Evolutionary conservation across 805 yeast genomes (phyloP).

Genomic region (Kodamaea laetipori): DNA sequence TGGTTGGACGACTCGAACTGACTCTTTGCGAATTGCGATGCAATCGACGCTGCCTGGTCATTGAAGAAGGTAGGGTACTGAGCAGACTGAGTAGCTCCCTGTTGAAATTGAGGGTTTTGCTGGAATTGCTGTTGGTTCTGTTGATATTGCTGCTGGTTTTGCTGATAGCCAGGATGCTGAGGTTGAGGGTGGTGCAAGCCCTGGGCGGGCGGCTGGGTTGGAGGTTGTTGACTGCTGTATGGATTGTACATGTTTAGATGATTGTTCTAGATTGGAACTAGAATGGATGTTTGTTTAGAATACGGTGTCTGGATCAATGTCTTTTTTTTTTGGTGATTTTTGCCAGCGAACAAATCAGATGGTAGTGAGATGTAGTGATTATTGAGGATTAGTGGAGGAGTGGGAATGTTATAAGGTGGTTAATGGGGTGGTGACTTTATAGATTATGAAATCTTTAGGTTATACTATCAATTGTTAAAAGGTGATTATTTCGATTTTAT

Average conservation of each 20-base stretch:
- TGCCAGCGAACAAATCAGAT: too few species aligned
- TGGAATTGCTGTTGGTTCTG: constrained; percentile 26
- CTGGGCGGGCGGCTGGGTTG: constrained; percentile 15
- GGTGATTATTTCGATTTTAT: too few species aligned
- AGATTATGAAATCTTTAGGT: too few species aligned
- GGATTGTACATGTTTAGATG: constrained; percentile 39
- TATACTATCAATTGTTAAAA: too few species aligned
- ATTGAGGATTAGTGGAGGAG: too few species aligned
- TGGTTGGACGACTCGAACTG: constrained; percentile 83
- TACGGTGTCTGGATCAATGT: too few species aligned
- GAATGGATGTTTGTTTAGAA: too few species aligned
- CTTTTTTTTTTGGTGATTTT: too few species aligned
- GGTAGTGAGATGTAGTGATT: too few species aligned
- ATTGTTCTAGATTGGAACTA: neutral
- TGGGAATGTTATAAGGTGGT: too few species aligned
- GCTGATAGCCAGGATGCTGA: constrained; percentile 23
- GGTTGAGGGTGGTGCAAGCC: constrained; percentile 37
- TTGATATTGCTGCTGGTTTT: constrained; percentile 25
- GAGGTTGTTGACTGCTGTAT: constrained; percentile 29
- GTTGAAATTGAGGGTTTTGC: constrained; percentile 16
- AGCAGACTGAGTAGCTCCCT: constrained; percentile 18
- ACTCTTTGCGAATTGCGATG: constrained; percentile 82
- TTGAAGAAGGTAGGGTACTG: constrained; percentile 51
- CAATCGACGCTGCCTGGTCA: constrained; percentile 82
- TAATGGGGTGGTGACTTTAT: too few species aligned